Evolutionary conservation across 805 yeast genomes (phyloP), one percentile per base, ranked within the genome.

Genomic region (Suhomyces xylopsoci): DNA sequence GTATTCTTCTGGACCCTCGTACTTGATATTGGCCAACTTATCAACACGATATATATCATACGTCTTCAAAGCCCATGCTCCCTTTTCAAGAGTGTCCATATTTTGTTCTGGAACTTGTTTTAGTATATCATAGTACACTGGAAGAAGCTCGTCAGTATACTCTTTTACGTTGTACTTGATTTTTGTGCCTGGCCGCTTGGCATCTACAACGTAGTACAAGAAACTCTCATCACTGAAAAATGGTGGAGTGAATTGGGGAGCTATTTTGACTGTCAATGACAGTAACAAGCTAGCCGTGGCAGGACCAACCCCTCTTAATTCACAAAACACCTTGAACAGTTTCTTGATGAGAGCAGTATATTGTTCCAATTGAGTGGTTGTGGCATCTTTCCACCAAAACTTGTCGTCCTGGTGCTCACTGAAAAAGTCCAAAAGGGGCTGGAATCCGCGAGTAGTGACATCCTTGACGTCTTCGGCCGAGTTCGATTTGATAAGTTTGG

Each of bases 191-290:
- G 66, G 68, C 19, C 58, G 58, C 15, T 54, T 43, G 9, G 61
- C 46, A 10, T 66, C 69, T 3, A 68, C 62, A 30, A 73, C 68
- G 45, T 58, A 69, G 58, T 69, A 70, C 50, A 66, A 56, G 53
- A 70, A 78, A n/a, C 76, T 66, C 60, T 78, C 82, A 54, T 79
- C 83, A 44, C 81, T 76, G 62, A 77, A 77, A 55, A 77, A 79
- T 0, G 82, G 82, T 0, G 79, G 78, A 2, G 73, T 64, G 24
- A 66, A 55, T 1, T 30, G 20, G 2, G 41, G 48, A 26, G 60
- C 55, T 25, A 66, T 55, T 25, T 62, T 53, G 40, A 38, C n/a
- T 30, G 64, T 46, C 17, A 78, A 55, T 1, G 81, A 77, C 41
- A 75, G 55, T 0, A 79, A 59, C 50, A 79, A 64, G 43, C 80